Percentiles rank a stretch among this genome's conserved stretches.
phyloP scores from a whole-genome alignment of 805 yeast species.

The Spencermartinsiella europaea region DNA sequence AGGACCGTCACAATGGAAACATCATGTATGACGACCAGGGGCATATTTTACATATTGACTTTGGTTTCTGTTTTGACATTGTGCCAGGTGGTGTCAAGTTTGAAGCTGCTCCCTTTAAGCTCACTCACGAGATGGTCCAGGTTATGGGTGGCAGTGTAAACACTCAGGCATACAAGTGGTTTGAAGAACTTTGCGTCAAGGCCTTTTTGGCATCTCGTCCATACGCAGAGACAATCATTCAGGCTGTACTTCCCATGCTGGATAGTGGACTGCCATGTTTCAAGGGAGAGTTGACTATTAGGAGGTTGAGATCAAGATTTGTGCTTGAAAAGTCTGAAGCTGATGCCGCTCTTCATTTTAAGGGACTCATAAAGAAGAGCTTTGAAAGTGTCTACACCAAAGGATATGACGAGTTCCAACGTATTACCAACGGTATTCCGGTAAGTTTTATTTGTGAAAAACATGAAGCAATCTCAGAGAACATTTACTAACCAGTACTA shows the following conservation, averaged over 20 bases:
- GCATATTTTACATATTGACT: slow-evolving; percentile 91
- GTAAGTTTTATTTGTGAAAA: not conserved
- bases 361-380: slow-evolving; percentile 69
- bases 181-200: slow-evolving; percentile 91
- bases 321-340: slow-evolving; percentile 74
- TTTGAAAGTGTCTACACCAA: slow-evolving; percentile 85
- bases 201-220: slow-evolving; percentile 87
- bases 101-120: slow-evolving; percentile 96
- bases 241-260: slow-evolving; percentile 87
- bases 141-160: slow-evolving; percentile 88
- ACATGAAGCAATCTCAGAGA: not conserved
- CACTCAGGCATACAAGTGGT: slow-evolving; percentile 88
- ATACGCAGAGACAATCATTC: slow-evolving; percentile 76
- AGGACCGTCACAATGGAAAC: slow-evolving; percentile 96
- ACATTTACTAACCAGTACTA: not conserved
- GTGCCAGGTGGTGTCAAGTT: slow-evolving; percentile 98
- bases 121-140: slow-evolving; percentile 92
- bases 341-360: slow-evolving; percentile 78
- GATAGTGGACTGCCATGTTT: slow-evolving; percentile 95
- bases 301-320: slow-evolving; percentile 70
- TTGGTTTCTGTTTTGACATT: slow-evolving; percentile 97
- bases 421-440: slow-evolving; percentile 95
- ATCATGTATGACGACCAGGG: slow-evolving; percentile 96
- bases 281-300: slow-evolving; percentile 75
- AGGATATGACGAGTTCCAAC: slow-evolving; percentile 96